Base-by-base conservation (phyloP, 2,329 filamentous ascomycete species). In the Aspergillus fijiensis region DNA sequence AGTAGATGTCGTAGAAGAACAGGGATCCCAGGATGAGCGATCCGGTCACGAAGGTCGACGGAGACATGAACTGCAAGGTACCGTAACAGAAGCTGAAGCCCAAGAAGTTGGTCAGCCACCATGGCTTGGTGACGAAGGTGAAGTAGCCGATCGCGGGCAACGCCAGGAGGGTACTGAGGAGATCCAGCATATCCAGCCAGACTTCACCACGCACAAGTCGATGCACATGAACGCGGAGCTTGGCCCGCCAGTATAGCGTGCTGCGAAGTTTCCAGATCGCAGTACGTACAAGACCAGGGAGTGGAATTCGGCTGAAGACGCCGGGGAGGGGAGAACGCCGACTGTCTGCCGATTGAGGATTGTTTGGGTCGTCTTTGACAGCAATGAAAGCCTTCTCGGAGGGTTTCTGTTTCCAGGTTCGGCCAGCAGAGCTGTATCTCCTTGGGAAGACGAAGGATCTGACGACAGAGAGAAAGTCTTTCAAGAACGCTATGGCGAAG, bases 1-100 rank as follows among this genome's bases (percentile, higher is more conserved):
- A 82, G 74, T 95, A 87, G 52, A 99, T 94, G 72, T 99, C 94
- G 71, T 99, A 99, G 70, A 96, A 86, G 79, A 98, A 98, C 1
- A 98, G 81, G 0, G 89, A 91, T 10, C 82, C 79, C 1, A 98
- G 81, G 10, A 98, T 87, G 49, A 93, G 76, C 6, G 89, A 89
- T 0, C 92, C 92, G 0, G 91, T 96, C 57, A 84, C 79, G 71
- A 97, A 96, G 0, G 91, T 94, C 0, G 92, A 96, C 0, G 93
- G 92, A 1, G 92, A 96, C 80, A 98, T 86, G 56, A 96, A 79
- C 68, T 94, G 86, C 58, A 97, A 83, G 4, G 90, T 87, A 7
- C 86, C 85, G 70, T 98, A 97, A 65, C 89, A 93, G 78, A 96
- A 92, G 5, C 89, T 90, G 66, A 94, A 91, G 0, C 91, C 93